Conservation (phyloP, 345 rosid species). For the Boechera retrofracta region DNA sequence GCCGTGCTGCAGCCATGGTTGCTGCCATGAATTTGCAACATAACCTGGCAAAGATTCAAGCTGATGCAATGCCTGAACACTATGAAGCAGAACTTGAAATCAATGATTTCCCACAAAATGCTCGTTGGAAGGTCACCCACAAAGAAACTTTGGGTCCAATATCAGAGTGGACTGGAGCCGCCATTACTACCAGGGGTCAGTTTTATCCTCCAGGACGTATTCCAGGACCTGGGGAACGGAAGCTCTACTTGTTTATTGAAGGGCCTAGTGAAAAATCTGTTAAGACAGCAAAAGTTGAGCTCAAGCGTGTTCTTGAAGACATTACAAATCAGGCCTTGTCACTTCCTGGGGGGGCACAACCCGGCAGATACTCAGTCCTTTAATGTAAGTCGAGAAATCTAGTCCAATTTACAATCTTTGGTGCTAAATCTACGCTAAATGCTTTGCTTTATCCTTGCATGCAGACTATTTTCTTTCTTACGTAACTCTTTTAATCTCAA, state of each 20-base stretch:
- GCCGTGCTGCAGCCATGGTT: conserved; percentile 86
- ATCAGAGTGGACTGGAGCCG: conserved; percentile 95
- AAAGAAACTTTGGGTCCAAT: conserved; percentile 98
- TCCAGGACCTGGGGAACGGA: conserved; percentile 81
- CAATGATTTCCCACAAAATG: conserved; percentile 96
- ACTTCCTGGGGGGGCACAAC: conserved; percentile 91
- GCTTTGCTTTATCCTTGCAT: not conserved
- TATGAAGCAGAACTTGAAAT: conserved; percentile 96
- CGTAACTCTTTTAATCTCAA: conserved; percentile 1
- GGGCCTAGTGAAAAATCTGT: conserved; percentile 92
- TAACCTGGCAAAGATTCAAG: conserved; percentile 91
- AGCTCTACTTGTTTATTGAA: conserved; percentile 90
- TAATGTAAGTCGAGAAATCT: conserved; percentile 59
- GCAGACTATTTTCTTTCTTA: conserved; percentile 1
- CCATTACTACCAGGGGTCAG: conserved; percentile 94
- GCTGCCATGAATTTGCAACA: conserved; percentile 91
- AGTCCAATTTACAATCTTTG: conserved; percentile 14
- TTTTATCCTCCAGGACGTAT: conserved; percentile 71
- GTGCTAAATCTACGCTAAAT: not conserved
- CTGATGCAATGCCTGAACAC: conserved; percentile 97
- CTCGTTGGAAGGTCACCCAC: conserved; percentile 98
- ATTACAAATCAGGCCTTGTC: conserved; percentile 77
- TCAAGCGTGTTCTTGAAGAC: conserved; percentile 91
- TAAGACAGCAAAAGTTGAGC: conserved; percentile 83
- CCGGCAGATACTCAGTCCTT: conserved; percentile 90